A percentile compares a stretch with the other conserved stretches of the same genome.
Conservation (phyloP, 2,329 filamentous ascomycete species). For the Phaeosphaeriaceae sp. region DNA sequence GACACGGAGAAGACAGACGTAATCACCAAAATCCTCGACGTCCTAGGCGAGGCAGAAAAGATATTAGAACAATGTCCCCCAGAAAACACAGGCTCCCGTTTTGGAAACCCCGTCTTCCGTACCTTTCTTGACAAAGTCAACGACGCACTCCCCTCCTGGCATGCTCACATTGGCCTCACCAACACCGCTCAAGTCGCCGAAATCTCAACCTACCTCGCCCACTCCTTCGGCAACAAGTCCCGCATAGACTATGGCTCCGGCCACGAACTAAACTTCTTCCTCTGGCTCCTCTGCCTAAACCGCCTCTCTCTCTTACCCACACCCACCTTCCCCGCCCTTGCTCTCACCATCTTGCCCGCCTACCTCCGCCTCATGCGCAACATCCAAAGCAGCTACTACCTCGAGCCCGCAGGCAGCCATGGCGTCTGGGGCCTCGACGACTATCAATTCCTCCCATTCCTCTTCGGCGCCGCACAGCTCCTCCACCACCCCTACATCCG, state of each 20-base stretch:
- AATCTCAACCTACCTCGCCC: slow-evolving; percentile 76
- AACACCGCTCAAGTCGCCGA: slow-evolving; percentile 67
- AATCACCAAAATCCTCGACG: slow-evolving; percentile 68
- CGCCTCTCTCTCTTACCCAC: slow-evolving; percentile 71
- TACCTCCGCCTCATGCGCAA: slow-evolving; percentile 88
- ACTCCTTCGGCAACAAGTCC: slow-evolving; percentile 83
- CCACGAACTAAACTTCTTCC: slow-evolving; percentile 95
- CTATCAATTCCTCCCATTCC: slow-evolving; percentile 61
- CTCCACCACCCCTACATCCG: slow-evolving; percentile 70
- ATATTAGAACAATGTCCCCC: slow-evolving; percentile 75
- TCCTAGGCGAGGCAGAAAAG: slow-evolving; percentile 73
- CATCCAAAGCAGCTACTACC: slow-evolving; percentile 90
- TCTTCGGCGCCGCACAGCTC: slow-evolving; percentile 57
- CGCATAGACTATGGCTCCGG: slow-evolving; percentile 94
- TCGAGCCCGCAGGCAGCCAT: slow-evolving; percentile 73
- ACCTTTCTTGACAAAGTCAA: slow-evolving; percentile 74
- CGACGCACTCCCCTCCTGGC: slow-evolving; percentile 63
- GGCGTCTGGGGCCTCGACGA: slow-evolving; percentile 62
- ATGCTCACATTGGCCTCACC: slow-evolving; percentile 63
- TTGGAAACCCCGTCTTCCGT: slow-evolving; percentile 92
- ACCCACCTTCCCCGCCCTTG: slow-evolving; percentile 73
- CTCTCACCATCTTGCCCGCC: slow-evolving; percentile 77
- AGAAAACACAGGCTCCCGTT: slow-evolving; percentile 86
- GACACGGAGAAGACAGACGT: slow-evolving; percentile 65
- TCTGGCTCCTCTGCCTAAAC: slow-evolving; percentile 95